Base-by-base conservation (phyloP, 495 filamentous ascomycete species). In the Hypoxylon lienhwacheense region DNA sequence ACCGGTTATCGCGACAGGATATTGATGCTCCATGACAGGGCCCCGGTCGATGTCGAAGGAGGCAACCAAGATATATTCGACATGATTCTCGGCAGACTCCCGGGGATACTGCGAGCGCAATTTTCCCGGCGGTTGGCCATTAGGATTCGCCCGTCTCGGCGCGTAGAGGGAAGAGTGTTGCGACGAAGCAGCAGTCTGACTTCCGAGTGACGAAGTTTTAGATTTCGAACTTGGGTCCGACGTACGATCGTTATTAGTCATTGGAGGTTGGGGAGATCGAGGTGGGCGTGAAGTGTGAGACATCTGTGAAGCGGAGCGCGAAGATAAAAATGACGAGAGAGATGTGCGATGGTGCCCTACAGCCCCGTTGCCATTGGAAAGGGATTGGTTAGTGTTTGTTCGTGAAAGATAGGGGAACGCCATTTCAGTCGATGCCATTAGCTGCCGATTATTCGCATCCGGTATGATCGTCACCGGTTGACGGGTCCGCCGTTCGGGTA, bases 31-130 rank as follows among this genome's bases (percentile, higher is more conserved):
- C 93, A 99, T 97, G 55, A 96, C 85, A 46, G 91, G 91, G 8
- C 93, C 93, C 45, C 88, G 84, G 66, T 97, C 91, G 60, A 97
- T 95, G 65, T 97, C 90, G 70, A 99, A 99, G 2, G 91, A 93
- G 0, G 93, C 93, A 41, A 99, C 95, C n/a, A 99, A 77, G 47
- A 99, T 97, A 66, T 97, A 99, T 68, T 97, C 93, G 66, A 99
- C 93, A 85, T 99, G 93, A 55, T 88, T 90, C 70, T 96, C 91
- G 24, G 80, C 66, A 32, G 72, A 83, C 47, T 90, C 84, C 7
- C 82, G 77, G 1, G 91, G 90, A 67, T 97, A 97, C 66, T 97
- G 91, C 32, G 91, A 92, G 56, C 85, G 89, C 64, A 89, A 71
- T 57, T 72, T 82, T 41, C 72, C 68, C 17, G 63, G 58, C 11